phyloP scores from a whole-genome alignment of 2,329 filamentous ascomycete species.

The Orbilia brochopaga region DNA sequence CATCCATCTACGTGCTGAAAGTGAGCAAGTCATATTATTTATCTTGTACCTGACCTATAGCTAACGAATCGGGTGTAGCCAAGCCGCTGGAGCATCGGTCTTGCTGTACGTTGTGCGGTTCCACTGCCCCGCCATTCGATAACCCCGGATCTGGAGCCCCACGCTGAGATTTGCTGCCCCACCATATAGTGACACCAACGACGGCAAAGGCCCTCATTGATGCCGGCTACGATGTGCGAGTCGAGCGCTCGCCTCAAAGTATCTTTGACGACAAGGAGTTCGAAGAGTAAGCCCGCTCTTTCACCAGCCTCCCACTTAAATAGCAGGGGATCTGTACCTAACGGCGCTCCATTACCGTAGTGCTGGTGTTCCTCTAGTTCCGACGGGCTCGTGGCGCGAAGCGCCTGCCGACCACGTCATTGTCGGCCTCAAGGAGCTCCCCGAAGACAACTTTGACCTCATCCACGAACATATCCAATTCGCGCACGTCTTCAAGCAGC shows the following conservation, averaged over 20 bases:
- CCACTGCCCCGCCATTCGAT: background rate
- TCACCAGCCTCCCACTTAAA: background rate
- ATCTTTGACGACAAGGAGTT: constrained; percentile 71
- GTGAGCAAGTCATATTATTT: constrained; percentile 54
- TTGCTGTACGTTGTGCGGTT: constrained; percentile 56
- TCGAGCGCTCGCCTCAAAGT: constrained; percentile 71
- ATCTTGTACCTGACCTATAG: constrained; percentile 12
- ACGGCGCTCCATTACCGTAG: constrained; percentile 22
- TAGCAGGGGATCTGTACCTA: background rate
- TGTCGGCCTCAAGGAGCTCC: constrained; percentile 78
- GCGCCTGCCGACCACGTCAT: constrained; percentile 73
- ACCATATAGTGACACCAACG: constrained; percentile 61
- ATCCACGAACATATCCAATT: constrained; percentile 77
- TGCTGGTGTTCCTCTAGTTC: constrained; percentile 70
- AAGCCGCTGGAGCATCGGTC: constrained; percentile 60
- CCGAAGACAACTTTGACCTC: constrained; percentile 73
- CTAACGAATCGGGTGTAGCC: constrained; percentile 54
- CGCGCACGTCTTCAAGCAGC: constrained; percentile 76
- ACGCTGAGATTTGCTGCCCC: constrained; percentile 15
- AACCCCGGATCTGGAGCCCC: background rate
- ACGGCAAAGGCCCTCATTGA: constrained; percentile 69
- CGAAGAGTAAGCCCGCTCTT: constrained; percentile 58
- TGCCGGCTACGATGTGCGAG: constrained; percentile 71
- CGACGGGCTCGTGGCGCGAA: constrained; percentile 71
- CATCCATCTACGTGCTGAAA: constrained; percentile 59